phyloP scores from a whole-genome alignment of 2,329 filamentous ascomycete species.

The Alternaria tenuissima region DNA sequence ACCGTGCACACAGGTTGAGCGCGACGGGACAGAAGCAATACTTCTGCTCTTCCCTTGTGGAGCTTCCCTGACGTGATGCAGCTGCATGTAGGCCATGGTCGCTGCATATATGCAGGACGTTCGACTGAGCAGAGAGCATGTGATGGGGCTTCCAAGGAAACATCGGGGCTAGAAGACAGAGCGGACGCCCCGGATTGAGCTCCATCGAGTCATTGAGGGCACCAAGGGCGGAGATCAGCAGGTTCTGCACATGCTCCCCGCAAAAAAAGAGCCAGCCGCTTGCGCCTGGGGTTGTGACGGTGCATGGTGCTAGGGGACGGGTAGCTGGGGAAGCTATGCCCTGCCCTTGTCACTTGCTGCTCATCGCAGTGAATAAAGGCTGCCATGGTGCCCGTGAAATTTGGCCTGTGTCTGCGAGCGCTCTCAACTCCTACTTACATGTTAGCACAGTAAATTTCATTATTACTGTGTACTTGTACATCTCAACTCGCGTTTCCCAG shows the following conservation, averaged over 20 bases:
- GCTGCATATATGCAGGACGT: neutral
- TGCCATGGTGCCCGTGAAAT: slow-evolving; percentile 21
- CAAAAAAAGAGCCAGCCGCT: slow-evolving; percentile 22
- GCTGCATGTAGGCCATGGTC: slow-evolving; percentile 6
- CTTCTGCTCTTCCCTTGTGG: neutral
- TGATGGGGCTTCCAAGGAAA: neutral
- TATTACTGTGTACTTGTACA: slow-evolving; percentile 21
- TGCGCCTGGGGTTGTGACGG: slow-evolving; percentile 19
- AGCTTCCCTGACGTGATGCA: slow-evolving; percentile 22
- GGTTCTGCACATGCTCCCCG: slow-evolving; percentile 22
- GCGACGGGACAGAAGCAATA: slow-evolving; percentile 11
- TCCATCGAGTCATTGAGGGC: slow-evolving; percentile 25
- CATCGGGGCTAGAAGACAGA: slow-evolving; percentile 11
- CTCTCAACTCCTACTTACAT: slow-evolving; percentile 23
- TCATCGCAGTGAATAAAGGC: slow-evolving; percentile 26
- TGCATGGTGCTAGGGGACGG: slow-evolving; percentile 22
- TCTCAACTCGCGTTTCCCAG: slow-evolving; percentile 20
- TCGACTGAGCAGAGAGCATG: neutral
- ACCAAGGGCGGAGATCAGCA: slow-evolving; percentile 33
- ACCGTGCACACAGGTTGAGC: slow-evolving; percentile 17
- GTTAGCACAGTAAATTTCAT: slow-evolving; percentile 20
- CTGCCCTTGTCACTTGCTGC: slow-evolving; percentile 12
- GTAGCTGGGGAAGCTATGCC: slow-evolving; percentile 22
- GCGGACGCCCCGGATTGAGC: slow-evolving; percentile 24
- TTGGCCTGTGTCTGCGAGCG: slow-evolving; percentile 16